phyloP scores from a whole-genome alignment of 2,329 filamentous ascomycete species.

The Aspergillus terreus region DNA sequence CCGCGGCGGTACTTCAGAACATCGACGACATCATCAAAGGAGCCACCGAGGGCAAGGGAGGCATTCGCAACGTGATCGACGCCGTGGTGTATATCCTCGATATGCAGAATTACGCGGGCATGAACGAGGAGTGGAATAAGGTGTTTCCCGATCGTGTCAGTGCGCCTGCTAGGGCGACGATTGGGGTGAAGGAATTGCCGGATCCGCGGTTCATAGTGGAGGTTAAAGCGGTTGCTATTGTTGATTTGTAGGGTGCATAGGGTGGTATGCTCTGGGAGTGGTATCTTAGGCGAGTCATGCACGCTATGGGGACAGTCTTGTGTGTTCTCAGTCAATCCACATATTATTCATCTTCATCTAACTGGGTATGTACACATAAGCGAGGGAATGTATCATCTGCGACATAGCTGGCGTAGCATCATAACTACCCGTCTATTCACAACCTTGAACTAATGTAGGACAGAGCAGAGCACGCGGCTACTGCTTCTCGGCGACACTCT shows the following conservation, averaged over 20 bases:
- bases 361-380: too few species aligned
- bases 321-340: too few species aligned
- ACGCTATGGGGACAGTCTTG: too few species aligned
- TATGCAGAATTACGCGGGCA: conserved; percentile 43
- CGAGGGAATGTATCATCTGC: too few species aligned
- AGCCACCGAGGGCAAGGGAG: conserved; percentile 33
- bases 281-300: too few species aligned
- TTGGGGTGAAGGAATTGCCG: not conserved
- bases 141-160: conserved; percentile 34
- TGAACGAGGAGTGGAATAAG: conserved; percentile 49
- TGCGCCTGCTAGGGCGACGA: conserved; percentile 25
- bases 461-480: not conserved
- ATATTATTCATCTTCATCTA: too few species aligned
- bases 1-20: conserved; percentile 36
- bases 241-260: not conserved
- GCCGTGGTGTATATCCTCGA: conserved; percentile 41
- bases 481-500: not conserved
- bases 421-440: too few species aligned
- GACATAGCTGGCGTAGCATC: too few species aligned
- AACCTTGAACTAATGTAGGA: too few species aligned
- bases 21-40: conserved; percentile 39
- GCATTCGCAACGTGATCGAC: conserved; percentile 39
- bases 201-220: not conserved
- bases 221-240: not conserved
- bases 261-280: too few species aligned